Base-by-base conservation (phyloP, 148 eudicot genomes). In the Fagopyrum homotropicum region DNA sequence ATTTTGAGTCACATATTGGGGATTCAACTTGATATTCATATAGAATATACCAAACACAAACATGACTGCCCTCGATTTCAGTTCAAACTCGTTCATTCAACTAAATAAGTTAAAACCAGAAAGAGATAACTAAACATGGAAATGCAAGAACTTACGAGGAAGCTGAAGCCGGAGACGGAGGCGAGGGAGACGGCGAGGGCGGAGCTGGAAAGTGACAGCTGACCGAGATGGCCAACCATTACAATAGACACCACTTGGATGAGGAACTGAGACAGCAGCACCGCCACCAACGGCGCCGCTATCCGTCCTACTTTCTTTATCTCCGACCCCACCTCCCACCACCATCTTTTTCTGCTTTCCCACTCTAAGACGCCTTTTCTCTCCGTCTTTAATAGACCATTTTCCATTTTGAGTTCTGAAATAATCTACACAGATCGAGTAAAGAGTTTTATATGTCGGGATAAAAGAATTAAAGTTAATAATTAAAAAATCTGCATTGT, bases 151-250 rank as follows among this genome's bases (percentile, higher is more conserved):
- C 50, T 54, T 75, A 86, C 89, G 22, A 86, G 74, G 9, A 84
- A 48, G 70, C 86, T 83, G 69, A 73, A 82, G 73, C 89, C 89
- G 74, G 88, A 75, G 83, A 89, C 87, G 51, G 75, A 35, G 44
- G 88, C 72, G 50, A 89, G 82, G 30, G 92, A 89, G 75, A 82
- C 22, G 78, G 92, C 92, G 15, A 89, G 74, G 77, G 92, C 85
- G 35, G 88, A 75, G 76, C 92, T 85, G 9, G 92, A 80, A 17
- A 89, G 90, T 10, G 80, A 60, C 7, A 89, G 87, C 30, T 85
- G 80, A 26, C 85, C 86, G 4, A 89, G 86, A 71, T 89, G 92
- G 49, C 92, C 92, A 4, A 85, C 90, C 90, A 89, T 89, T 83
- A 79, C 85, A 7, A 79, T 70, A 3, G 80, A 83, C 2, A 86